These are phyloP conservation scores for Ophiostoma triangulosporum DNA, from an alignment of 2,329 filamentous ascomycete genomes.

Conservation along the genomic window DNA sequence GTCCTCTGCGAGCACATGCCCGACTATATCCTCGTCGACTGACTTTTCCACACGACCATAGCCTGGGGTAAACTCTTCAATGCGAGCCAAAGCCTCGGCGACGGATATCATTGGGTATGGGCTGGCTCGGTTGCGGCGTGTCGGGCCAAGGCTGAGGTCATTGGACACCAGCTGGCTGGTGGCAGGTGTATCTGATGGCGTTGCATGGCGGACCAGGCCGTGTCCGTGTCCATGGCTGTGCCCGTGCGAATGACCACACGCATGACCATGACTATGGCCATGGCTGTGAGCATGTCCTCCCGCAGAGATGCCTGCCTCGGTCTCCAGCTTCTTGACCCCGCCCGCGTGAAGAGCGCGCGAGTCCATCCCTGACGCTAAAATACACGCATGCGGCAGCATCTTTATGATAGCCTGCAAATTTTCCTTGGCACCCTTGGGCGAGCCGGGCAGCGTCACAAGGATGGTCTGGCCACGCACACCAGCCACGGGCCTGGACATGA, in stretches of 20 bases:
- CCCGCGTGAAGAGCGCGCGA: constrained; percentile 69
- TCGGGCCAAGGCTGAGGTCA: constrained; percentile 46
- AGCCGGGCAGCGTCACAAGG: constrained; percentile 82
- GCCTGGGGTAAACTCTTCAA: constrained; percentile 63
- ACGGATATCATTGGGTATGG: constrained; percentile 90
- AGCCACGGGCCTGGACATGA: constrained; percentile 91
- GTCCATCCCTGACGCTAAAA: constrained; percentile 71
- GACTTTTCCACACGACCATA: constrained; percentile 42
- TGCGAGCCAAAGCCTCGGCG: constrained; percentile 60
- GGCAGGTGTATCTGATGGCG: constrained; percentile 34
- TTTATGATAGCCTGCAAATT: constrained; percentile 82
- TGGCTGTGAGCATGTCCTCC: constrained; percentile 31
- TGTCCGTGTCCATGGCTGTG: constrained; percentile 43
- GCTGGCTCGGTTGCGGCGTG: constrained; percentile 65
- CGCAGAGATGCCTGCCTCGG: constrained; percentile 51
- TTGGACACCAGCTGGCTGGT: constrained; percentile 37
- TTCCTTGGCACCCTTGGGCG: constrained; percentile 87
- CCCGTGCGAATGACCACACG: constrained; percentile 34
- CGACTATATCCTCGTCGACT: constrained; percentile 55
- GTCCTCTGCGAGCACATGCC: constrained; percentile 69
- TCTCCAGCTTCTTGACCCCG: constrained; percentile 70
- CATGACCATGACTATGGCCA: constrained; percentile 32
- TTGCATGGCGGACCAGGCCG: constrained; percentile 60
- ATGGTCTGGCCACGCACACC: constrained; percentile 71
- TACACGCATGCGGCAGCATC: constrained; percentile 87